These are phyloP conservation scores for Boechera retrofracta DNA, from an alignment of 345 rosid species.

Conservation along the genomic window DNA sequence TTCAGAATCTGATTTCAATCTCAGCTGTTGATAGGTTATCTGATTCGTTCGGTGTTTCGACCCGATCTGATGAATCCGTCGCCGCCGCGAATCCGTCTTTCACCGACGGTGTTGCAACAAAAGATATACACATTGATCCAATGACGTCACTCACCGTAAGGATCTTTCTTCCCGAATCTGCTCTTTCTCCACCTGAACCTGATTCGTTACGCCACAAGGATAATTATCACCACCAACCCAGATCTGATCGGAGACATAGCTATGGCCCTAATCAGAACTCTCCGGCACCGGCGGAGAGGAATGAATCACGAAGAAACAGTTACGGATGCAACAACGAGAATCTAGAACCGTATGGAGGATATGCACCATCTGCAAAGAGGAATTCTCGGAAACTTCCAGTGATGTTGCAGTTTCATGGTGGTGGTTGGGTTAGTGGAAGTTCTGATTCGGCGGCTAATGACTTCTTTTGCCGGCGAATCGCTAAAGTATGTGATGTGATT, in stretches of 20 bases:
- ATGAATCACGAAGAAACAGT: conserved; percentile 41
- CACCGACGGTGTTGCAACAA: conserved; percentile 68
- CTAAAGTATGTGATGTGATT: conserved; percentile 74
- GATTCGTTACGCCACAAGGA: conserved; percentile 29
- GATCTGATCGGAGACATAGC: conserved; percentile 44
- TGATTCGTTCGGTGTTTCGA: conserved; percentile 57
- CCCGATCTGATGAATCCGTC: conserved; percentile 61
- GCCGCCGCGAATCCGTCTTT: conserved; percentile 62
- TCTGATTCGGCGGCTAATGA: conserved; percentile 70
- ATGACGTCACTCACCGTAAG: conserved; percentile 67
- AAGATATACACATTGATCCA: conserved; percentile 75
- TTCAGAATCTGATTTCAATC: conserved; percentile 51
- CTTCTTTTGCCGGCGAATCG: conserved; percentile 71
- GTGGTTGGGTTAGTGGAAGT: conserved; percentile 86
- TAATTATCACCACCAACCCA: conserved; percentile 17
- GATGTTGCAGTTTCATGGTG: conserved; percentile 95
- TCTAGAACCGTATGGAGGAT: conserved; percentile 60
- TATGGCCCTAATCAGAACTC: conserved; percentile 24
- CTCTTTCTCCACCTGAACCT: conserved; percentile 41
- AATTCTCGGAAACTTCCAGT: conserved; percentile 67
- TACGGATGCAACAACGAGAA: conserved; percentile 37
- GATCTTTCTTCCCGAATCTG: conserved; percentile 70
- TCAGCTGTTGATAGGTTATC: conserved; percentile 36
- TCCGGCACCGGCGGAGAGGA: conserved; percentile 11
- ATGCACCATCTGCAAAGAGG: conserved; percentile 52